These are phyloP conservation scores for Fomitopsis schrenkii DNA, from an alignment of 1,284 basidiomycete species.

Conservation along the genomic window DNA sequence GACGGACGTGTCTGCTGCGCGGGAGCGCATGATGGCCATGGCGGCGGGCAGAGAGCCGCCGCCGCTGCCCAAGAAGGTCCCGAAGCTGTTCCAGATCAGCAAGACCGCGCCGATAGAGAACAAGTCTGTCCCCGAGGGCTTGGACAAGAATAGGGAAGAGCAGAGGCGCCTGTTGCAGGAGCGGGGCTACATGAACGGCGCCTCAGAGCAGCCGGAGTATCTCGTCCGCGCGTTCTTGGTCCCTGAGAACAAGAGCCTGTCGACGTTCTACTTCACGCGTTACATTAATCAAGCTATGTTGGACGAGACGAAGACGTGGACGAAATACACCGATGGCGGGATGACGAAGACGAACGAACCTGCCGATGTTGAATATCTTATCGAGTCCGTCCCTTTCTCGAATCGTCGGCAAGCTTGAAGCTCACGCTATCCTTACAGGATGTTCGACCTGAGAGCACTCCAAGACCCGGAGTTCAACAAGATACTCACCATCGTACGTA, in stretches of 20 bases:
- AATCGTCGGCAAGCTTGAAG: background rate
- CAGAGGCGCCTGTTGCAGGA: background rate
- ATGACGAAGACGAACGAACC: background rate
- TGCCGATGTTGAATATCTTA: background rate
- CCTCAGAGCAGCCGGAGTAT: slow-evolving; percentile 8
- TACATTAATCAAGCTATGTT: slow-evolving; percentile 10
- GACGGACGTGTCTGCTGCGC: background rate
- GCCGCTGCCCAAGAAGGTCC: background rate
- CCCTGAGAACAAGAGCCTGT: slow-evolving; percentile 1
- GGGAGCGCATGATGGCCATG: background rate
- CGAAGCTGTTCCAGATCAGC: slow-evolving; percentile 10
- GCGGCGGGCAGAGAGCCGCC: background rate
- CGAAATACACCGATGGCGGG: background rate
- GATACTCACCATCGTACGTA: slow-evolving; percentile 12
- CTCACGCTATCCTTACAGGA: background rate
- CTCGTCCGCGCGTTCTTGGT: slow-evolving; percentile 6
- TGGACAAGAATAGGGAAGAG: slow-evolving; percentile 5
- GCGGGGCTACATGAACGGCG: slow-evolving; percentile 3
- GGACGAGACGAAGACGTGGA: slow-evolving; percentile 6
- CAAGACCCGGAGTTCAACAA: slow-evolving; percentile 6
- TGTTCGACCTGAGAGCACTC: slow-evolving; percentile 9
- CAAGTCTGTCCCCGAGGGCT: slow-evolving; percentile 7
- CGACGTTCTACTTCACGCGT: slow-evolving; percentile 11
- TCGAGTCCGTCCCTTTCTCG: background rate
- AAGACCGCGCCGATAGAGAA: slow-evolving; percentile 8